Evolutionary conservation across 805 yeast genomes (phyloP), one percentile per base, ranked within the genome.

Genomic region (Hanseniaspora jakobsenii): DNA sequence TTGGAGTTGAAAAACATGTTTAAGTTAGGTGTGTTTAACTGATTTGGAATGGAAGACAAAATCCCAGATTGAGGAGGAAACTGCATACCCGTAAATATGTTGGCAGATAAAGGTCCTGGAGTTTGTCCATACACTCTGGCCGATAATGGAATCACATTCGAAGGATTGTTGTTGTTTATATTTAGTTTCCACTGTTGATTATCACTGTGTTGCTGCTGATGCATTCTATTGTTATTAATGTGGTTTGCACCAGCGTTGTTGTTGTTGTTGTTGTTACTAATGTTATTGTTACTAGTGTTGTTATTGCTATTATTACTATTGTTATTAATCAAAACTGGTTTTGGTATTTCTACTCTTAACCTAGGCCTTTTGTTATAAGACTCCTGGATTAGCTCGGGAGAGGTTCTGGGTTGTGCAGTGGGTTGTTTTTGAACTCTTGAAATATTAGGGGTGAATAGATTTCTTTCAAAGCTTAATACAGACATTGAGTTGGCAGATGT

Each of bases 361-460:
- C 45, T 29, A 3, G 45, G 45, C n/a, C 45, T 32, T 41, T 38
- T 41, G 4, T 28, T 41, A 14, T 30, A 38, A 26, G 40, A 30
- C 19, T 14, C 61, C 59, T 24, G 62, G 57, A 24, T 59, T 53
- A 42, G 52, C 53, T 47, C 47, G 58, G 49, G 39, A n/a, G 39
- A 34, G 7, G 23, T 26, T 13, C 36, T 43, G 2, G 24, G 17
- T 23, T 28, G 5, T 29, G 34, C 21, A 13, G 38, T 28, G 6
- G 50, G 35, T 48, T 56, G 65, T 38, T 58, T 47, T 6, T 16
- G 3, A 7, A 41, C 6, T 19, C 36, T 23, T 3, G 45, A 41
- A 12, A 41, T 8, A 9, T 14, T 41, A 3, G 65, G 65, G 2
- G 65, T 60, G 3, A 64, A 63, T 19, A 60, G 48, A 39, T 61